phyloP scores from a whole-genome alignment of 2,329 filamentous ascomycete genomes.

The Bisporella sp. region DNA sequence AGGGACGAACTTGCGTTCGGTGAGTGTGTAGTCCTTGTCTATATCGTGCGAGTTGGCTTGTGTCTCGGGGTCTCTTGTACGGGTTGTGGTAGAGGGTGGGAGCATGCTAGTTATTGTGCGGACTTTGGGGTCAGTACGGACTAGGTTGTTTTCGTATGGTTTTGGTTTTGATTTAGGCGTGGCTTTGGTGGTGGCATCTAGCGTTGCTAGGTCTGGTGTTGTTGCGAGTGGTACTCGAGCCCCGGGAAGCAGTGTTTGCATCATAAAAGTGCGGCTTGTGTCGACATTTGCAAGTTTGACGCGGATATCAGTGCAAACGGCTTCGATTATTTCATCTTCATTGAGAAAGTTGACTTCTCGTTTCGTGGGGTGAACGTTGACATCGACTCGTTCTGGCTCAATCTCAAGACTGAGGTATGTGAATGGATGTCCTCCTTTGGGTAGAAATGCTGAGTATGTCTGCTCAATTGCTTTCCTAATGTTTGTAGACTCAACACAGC shows the following conservation, averaged over 20 bases:
- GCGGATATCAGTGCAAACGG: constrained; percentile 74
- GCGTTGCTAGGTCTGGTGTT: constrained; percentile 9
- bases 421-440: constrained; percentile 92
- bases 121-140: constrained; percentile 80
- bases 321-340: constrained; percentile 90
- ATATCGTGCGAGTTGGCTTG: constrained; percentile 30
- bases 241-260: constrained; percentile 80
- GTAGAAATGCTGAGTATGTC: constrained; percentile 78
- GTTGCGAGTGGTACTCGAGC: constrained; percentile 35
- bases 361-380: constrained; percentile 97
- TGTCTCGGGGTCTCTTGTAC: constrained; percentile 17
- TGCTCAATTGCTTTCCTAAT: constrained; percentile 90
- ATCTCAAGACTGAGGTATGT: constrained; percentile 89
- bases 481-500: constrained; percentile 80
- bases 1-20: constrained; percentile 59
- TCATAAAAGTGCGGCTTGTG: constrained; percentile 88
- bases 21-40: constrained; percentile 62
- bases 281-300: constrained; percentile 79
- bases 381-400: constrained; percentile 85
- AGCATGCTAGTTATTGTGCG: constrained; percentile 98
- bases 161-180: constrained; percentile 45
- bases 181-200: constrained; percentile 13
- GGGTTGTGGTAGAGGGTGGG: constrained; percentile 41
- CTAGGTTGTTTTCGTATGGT: constrained; percentile 77
- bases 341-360: constrained; percentile 95